These are phyloP conservation scores for Boletus sp. DNA, from an alignment of 768 basidiomycete genomes.

Conservation along the genomic window DNA sequence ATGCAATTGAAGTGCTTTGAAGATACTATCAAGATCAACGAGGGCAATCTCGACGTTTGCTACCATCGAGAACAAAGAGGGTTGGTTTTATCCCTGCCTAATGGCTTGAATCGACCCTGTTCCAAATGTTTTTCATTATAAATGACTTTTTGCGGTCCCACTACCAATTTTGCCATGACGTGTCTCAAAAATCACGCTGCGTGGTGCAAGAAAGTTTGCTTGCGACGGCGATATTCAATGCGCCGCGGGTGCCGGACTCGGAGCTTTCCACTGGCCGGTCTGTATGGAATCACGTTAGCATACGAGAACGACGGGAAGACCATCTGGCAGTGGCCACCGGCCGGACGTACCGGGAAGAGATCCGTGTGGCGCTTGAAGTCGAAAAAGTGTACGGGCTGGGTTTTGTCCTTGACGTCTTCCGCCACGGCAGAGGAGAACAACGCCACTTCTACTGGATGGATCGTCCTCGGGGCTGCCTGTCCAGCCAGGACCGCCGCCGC, in stretches of 20 bases:
- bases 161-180: background rate
- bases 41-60: conserved; percentile 91
- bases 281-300: background rate
- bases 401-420: conserved; percentile 11
- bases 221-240: background rate
- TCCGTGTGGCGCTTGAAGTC: conserved; percentile 23
- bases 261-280: conserved; percentile 5
- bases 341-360: conserved; percentile 22
- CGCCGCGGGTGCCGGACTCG: background rate
- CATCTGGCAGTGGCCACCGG: background rate
- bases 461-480: conserved; percentile 2
- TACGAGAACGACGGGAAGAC: background rate
- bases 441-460: conserved; percentile 22
- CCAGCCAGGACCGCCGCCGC: background rate
- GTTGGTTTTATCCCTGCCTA: background rate
- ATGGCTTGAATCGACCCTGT: background rate
- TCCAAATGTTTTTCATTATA: background rate
- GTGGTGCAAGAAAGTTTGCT: background rate
- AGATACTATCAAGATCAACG: conserved; percentile 77
- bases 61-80: conserved; percentile 97
- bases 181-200: too few relatives aligned
- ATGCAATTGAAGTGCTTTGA: conserved; percentile 92
- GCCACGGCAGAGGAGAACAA: conserved; percentile 25
- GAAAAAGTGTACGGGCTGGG: conserved; percentile 18
- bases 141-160: background rate